These are phyloP conservation scores for Aspergillus sparsus DNA, from an alignment of 495 filamentous ascomycete species.

Conservation along the genomic window DNA sequence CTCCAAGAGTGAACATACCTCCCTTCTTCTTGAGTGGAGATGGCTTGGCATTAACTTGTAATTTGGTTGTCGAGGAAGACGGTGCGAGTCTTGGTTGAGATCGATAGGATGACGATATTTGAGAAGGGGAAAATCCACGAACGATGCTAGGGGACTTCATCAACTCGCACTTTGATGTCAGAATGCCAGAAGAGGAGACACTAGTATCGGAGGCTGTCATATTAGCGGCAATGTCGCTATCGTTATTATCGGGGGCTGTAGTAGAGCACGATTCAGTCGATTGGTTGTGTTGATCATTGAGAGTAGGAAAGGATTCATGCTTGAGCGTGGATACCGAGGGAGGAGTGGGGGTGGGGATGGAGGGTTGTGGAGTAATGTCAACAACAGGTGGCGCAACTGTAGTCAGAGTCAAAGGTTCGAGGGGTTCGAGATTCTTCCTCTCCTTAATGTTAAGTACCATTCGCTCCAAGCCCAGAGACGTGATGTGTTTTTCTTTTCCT, in stretches of 20 bases:
- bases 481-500: slow-evolving; percentile 86
- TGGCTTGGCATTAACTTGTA: slow-evolving; percentile 43
- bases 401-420: slow-evolving; percentile 40
- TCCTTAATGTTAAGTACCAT: slow-evolving; percentile 89
- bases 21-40: slow-evolving; percentile 58
- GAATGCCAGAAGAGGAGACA: slow-evolving; percentile 45
- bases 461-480: slow-evolving; percentile 80
- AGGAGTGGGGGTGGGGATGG: slow-evolving; percentile 46
- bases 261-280: slow-evolving; percentile 59
- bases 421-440: slow-evolving; percentile 64
- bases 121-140: slow-evolving; percentile 82
- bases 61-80: slow-evolving; percentile 50
- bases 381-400: slow-evolving; percentile 56
- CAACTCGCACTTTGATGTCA: slow-evolving; percentile 40
- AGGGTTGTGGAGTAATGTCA: slow-evolving; percentile 49
- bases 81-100: slow-evolving; percentile 57
- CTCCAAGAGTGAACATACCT: slow-evolving; percentile 75
- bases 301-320: slow-evolving; percentile 22
- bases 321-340: slow-evolving; percentile 37
- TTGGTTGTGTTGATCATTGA: slow-evolving; percentile 32
- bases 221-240: slow-evolving; percentile 41
- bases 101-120: slow-evolving; percentile 71
- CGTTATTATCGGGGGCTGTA: slow-evolving; percentile 51
- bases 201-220: slow-evolving; percentile 54
- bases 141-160: slow-evolving; percentile 74